Conservation (phyloP, 495 filamentous ascomycete species). For the Evansstolkia leycettana region DNA sequence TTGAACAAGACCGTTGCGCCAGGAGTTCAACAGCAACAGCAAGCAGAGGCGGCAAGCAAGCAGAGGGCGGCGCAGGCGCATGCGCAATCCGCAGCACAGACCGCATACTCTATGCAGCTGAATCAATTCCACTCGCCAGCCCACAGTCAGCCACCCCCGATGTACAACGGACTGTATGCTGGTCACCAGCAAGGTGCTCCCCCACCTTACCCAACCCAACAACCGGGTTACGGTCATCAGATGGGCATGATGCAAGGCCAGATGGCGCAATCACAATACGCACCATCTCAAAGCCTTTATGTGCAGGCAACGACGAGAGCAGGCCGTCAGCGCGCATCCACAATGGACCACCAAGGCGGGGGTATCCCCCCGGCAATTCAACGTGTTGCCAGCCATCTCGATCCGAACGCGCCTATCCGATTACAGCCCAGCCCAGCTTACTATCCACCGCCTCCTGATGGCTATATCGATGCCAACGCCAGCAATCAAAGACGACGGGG, state of each 20-base stretch:
- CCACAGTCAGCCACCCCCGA: constrained; percentile 44
- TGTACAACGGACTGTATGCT: constrained; percentile 78
- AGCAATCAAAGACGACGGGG: constrained; percentile 63
- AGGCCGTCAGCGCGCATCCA: constrained; percentile 82
- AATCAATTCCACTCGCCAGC: constrained; percentile 38
- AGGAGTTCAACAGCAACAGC: constrained; percentile 94
- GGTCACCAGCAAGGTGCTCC: constrained; percentile 62
- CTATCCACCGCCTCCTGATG: constrained; percentile 91
- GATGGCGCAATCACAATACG: constrained; percentile 58
- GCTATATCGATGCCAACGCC: constrained; percentile 49
- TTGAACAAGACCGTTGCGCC: constrained; percentile 80
- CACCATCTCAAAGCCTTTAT: constrained; percentile 62
- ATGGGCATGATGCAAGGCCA: constrained; percentile 61
- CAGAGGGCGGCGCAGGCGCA: constrained; percentile 65
- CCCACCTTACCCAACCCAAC: constrained; percentile 72
- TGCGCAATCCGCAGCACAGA: constrained; percentile 42
- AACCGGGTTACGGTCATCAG: constrained; percentile 56
- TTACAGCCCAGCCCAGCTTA: constrained; percentile 95
- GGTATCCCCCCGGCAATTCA: constrained; percentile 90
- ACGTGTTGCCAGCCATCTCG: constrained; percentile 90
- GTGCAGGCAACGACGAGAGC: constrained; percentile 73
- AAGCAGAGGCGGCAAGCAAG: constrained; percentile 83
- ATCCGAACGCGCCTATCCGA: constrained; percentile 88
- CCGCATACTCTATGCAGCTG: constrained; percentile 47
- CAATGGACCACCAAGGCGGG: constrained; percentile 84